phyloP scores from a whole-genome alignment of 306 rosid genomes.

The Vigna hirtella region DNA sequence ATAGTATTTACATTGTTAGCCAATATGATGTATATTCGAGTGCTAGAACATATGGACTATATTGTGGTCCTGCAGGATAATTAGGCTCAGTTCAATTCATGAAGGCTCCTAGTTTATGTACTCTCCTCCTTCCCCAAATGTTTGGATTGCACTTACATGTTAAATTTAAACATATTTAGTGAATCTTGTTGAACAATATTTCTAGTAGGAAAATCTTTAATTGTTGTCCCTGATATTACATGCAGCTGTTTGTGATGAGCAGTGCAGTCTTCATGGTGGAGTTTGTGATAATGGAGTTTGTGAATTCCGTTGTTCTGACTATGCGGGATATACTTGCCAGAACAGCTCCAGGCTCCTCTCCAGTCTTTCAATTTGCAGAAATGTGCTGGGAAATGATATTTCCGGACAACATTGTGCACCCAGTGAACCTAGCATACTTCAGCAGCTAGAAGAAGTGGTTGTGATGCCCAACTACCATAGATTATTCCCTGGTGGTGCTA shows the following conservation, averaged over 20 bases:
- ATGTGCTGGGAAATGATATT: constrained; percentile 74
- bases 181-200: constrained; percentile 14
- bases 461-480: constrained; percentile 97
- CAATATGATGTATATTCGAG: constrained; percentile 2
- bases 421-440: constrained; percentile 87
- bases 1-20: neutral
- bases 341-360: constrained; percentile 83
- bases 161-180: neutral
- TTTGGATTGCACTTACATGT: neutral
- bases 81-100: constrained; percentile 13
- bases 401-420: constrained; percentile 98
- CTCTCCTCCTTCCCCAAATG: neutral
- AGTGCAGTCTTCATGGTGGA: constrained; percentile 98
- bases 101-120: neutral
- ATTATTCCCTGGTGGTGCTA: constrained; percentile 92
- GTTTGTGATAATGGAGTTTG: constrained; percentile 98
- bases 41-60: constrained; percentile 14
- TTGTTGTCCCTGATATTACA: constrained; percentile 35
- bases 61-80: constrained; percentile 21
- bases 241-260: constrained; percentile 96
- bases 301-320: constrained; percentile 97
- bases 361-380: constrained; percentile 82
- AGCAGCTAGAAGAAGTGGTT: constrained; percentile 95
- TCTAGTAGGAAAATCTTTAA: constrained; percentile 11
- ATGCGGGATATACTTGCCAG: constrained; percentile 97